Evolutionary conservation across 2,329 filamentous ascomycete species (phyloP).

Genomic region (Phialophora verrucosa): DNA sequence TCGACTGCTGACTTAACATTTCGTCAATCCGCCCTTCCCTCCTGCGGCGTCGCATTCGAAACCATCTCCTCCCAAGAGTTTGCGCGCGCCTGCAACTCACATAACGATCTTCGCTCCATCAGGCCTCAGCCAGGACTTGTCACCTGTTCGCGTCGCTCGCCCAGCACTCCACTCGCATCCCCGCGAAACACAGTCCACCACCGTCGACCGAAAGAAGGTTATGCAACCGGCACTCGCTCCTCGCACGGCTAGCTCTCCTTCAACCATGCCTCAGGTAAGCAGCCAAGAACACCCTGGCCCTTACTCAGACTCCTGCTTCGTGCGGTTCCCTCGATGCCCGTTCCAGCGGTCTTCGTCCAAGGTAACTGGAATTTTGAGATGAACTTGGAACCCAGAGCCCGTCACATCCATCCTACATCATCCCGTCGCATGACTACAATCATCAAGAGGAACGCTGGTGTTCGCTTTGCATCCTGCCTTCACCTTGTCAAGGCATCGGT

Average conservation of each 20-base stretch:
- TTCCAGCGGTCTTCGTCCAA: not conserved
- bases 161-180: slow-evolving; percentile 14
- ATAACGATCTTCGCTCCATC: slow-evolving; percentile 7
- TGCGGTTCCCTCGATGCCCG: not conserved
- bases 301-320: slow-evolving; percentile 34
- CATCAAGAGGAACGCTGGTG: not conserved
- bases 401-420: slow-evolving; percentile 20
- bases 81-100: slow-evolving; percentile 6
- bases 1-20: slow-evolving; percentile 13
- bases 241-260: slow-evolving; percentile 34
- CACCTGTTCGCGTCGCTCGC: slow-evolving; percentile 6
- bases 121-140: no score
- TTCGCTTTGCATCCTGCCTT: not conserved
- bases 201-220: slow-evolving; percentile 8
- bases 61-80: not conserved
- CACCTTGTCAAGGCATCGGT: slow-evolving; percentile 12
- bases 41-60: not conserved
- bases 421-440: slow-evolving; percentile 25
- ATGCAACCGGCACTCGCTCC: slow-evolving; percentile 36
- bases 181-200: slow-evolving; percentile 17
- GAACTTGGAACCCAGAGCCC: slow-evolving; percentile 3
- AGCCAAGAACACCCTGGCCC: slow-evolving; percentile 26
- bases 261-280: slow-evolving; percentile 39
- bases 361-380: not conserved
- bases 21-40: slow-evolving; percentile 4